Evolutionary conservation across 2,329 filamentous ascomycete genomes (phyloP).

Genomic region (Nemania bipapillata): DNA sequence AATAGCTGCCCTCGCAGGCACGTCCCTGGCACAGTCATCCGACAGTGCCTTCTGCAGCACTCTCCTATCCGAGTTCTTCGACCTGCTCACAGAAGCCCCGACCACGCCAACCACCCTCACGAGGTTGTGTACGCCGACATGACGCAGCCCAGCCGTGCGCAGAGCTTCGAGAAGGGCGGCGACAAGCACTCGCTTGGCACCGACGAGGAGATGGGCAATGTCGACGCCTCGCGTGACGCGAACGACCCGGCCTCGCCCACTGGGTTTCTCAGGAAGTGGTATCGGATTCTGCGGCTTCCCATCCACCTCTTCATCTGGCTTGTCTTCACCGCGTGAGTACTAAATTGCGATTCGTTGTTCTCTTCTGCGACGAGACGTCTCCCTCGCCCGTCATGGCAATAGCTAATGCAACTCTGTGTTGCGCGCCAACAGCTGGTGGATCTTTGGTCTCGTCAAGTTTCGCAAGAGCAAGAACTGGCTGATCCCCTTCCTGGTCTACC

Average conservation of each 20-base stretch:
- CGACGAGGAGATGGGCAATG: slow-evolving; percentile 50
- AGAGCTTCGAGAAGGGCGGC: slow-evolving; percentile 52
- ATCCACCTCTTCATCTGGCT: slow-evolving; percentile 59
- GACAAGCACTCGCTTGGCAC: slow-evolving; percentile 50
- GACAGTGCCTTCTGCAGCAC: slow-evolving; percentile 19
- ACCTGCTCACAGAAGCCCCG: slow-evolving; percentile 4
- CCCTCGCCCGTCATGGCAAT: neutral
- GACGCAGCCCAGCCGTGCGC: slow-evolving; percentile 49
- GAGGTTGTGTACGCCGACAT: slow-evolving; percentile 62
- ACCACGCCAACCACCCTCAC: slow-evolving; percentile 52
- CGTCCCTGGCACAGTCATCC: slow-evolving; percentile 20
- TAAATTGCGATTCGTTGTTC: slow-evolving; percentile 2
- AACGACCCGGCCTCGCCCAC: slow-evolving; percentile 38
- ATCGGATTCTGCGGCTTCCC: slow-evolving; percentile 58
- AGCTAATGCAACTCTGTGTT: slow-evolving; percentile 32
- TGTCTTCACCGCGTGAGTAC: slow-evolving; percentile 53
- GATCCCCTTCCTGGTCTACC: slow-evolving; percentile 83
- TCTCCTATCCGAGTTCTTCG: slow-evolving; percentile 3
- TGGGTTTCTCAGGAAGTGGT: slow-evolving; percentile 52
- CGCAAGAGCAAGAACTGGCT: slow-evolving; percentile 78
- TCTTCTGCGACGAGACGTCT: slow-evolving; percentile 1
- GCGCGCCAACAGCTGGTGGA: slow-evolving; percentile 53
- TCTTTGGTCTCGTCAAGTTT: slow-evolving; percentile 68
- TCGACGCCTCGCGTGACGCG: slow-evolving; percentile 42
- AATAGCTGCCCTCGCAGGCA: slow-evolving; percentile 22